Evolutionary conservation across 2,329 filamentous ascomycete species (phyloP), one percentile per base, ranked within the genome.

Genomic region (Achaetomium macrosporum): DNA sequence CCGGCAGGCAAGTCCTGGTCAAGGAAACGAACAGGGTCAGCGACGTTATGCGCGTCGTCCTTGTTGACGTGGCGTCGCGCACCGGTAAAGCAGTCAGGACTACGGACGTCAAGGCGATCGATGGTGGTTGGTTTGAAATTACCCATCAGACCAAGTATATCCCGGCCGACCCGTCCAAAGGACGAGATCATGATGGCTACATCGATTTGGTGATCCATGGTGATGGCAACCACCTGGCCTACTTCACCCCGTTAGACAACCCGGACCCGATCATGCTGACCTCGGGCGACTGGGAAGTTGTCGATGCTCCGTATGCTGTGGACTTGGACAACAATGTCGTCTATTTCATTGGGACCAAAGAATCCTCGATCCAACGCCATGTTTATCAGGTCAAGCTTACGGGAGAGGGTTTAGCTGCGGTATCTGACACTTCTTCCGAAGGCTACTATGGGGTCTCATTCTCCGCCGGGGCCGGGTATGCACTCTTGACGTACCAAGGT

Each of bases 61-160:
- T 97, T 6, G 83, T 97, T 51, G 89, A 99, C 65, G 87, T 93
- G 5, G 71, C 75, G 19, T 73, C 77, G 3, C 84, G 90, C 44
- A 83, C 80, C 17, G 91, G 89, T 30, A 87, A 86, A 68, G 85
- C 88, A 0, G 83, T 96, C 44, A 80, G 92, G 58, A 86, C 84
- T 17, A 80, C 88, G 45, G 83, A 99, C 67, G 83, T 96, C 45
- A 81, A 83, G 59, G 78, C 85, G 53, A 76, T 96, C n/a, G 93
- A 99, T 67, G 91, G 91, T 19, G 95, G 93, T 33, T 99, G 93
- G 93, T 92, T 96, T 63, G 93, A 99, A 71, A 89, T 96, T 40
- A 89, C 90, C 1, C 86, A 96, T 63, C 82, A 85, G 40, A 96
- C 91, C 3, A 83, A 76, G 13, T 97, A 87, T 65, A 85, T 99